phyloP scores from a whole-genome alignment of 805 yeast genomes.

The Ogataea populi-albae region DNA sequence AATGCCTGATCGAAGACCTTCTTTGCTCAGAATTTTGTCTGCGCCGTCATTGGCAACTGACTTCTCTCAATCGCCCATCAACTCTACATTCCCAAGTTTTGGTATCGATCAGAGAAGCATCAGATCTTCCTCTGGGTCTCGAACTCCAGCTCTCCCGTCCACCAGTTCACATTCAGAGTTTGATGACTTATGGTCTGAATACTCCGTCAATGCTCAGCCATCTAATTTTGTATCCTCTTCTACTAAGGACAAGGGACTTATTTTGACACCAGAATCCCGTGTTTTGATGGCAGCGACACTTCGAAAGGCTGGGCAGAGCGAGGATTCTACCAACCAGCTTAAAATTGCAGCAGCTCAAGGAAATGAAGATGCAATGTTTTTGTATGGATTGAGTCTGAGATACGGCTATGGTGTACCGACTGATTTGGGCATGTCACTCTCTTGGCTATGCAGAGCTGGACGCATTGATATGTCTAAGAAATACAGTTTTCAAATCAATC shows the following conservation, averaged over 20 bases:
- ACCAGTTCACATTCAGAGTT: too few relatives aligned
- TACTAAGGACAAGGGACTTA: too few relatives aligned
- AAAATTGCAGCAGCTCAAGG: slow-evolving; percentile 64
- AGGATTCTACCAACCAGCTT: slow-evolving; percentile 68
- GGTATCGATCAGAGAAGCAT: too few relatives aligned
- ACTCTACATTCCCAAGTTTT: too few relatives aligned
- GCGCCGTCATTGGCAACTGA: slow-evolving; percentile 21
- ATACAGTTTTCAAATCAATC: slow-evolving; percentile 31
- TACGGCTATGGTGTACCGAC: slow-evolving; percentile 66
- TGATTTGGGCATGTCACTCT: slow-evolving; percentile 51
- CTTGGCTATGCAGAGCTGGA: slow-evolving; percentile 59
- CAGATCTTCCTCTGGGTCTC: too few relatives aligned
- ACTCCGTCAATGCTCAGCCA: too few relatives aligned
- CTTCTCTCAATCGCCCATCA: too few relatives aligned
- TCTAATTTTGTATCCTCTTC: too few relatives aligned
- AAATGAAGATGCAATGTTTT: slow-evolving; percentile 60
- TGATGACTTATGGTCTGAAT: too few relatives aligned
- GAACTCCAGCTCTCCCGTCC: too few relatives aligned
- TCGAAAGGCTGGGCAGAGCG: slow-evolving; percentile 55
- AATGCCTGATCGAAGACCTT: slow-evolving; percentile 4
- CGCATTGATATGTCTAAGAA: slow-evolving; percentile 28
- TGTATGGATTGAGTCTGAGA: slow-evolving; percentile 65
- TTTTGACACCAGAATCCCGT: slow-evolving; percentile 30
- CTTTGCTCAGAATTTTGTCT: slow-evolving; percentile 18
- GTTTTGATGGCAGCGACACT: slow-evolving; percentile 46